These are phyloP conservation scores for Clathrospora elynae DNA, from an alignment of 2,329 filamentous ascomycete species.

Conservation along the genomic window DNA sequence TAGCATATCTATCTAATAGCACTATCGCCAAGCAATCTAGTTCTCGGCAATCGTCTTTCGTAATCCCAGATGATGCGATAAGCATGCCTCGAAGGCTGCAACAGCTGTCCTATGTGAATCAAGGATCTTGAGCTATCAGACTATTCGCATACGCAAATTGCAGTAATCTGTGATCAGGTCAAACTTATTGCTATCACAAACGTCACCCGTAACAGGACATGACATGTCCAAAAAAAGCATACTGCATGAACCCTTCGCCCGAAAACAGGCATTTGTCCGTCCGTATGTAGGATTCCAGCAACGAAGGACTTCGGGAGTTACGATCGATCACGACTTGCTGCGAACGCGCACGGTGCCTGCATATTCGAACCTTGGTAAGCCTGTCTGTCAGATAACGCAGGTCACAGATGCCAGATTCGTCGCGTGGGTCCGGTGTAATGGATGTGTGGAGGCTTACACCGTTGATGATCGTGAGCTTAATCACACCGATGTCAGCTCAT, in stretches of 20 bases:
- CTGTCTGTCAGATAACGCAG: neutral
- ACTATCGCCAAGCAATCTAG: neutral
- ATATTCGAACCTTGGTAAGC: neutral
- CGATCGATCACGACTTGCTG: neutral
- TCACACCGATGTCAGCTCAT: too few relatives aligned
- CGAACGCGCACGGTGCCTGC: neutral
- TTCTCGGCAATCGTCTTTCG: conserved; percentile 8
- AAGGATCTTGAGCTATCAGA: conserved; percentile 17
- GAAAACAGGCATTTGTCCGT: conserved; percentile 1
- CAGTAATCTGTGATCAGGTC: too few relatives aligned
- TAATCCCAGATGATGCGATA: conserved; percentile 22
- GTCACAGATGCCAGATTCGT: too few relatives aligned
- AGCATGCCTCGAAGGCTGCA: conserved; percentile 19
- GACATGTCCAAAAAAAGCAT: too few relatives aligned
- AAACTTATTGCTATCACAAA: too few relatives aligned
- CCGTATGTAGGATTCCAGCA: too few relatives aligned
- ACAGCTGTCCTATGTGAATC: conserved; percentile 8
- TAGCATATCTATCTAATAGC: neutral
- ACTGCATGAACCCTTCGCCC: neutral
- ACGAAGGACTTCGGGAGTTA: neutral
- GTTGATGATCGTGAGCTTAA: too few relatives aligned
- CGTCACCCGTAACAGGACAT: neutral
- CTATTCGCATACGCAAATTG: conserved; percentile 13
- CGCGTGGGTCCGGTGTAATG: too few relatives aligned
- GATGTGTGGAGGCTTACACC: too few relatives aligned